Evolutionary conservation across 202 grass and related monocot species (phyloP).

Genomic region (Panicum virgatum): DNA sequence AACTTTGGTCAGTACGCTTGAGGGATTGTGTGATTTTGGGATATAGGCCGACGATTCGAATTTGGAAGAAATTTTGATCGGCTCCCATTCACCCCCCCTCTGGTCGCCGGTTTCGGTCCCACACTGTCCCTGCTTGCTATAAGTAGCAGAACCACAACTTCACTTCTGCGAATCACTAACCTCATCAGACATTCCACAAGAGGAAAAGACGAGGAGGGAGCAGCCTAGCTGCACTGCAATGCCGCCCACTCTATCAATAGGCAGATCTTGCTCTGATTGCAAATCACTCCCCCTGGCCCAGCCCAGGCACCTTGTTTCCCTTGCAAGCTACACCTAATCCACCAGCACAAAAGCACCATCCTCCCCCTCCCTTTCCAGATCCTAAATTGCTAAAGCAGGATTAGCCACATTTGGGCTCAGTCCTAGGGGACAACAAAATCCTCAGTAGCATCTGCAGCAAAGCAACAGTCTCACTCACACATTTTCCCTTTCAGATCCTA

Average conservation of each 20-base stretch:
- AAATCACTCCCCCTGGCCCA: not conserved
- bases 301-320: constrained; percentile 22
- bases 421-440: not conserved
- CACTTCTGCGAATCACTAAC: not conserved
- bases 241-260: not conserved
- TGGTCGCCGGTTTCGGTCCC: no score
- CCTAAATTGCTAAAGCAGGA: not conserved
- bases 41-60: no score
- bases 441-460: not conserved
- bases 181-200: constrained; percentile 33
- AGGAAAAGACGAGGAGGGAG: not conserved
- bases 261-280: constrained; percentile 7
- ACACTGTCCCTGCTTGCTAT: not conserved
- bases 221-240: not conserved
- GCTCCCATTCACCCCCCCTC: no score
- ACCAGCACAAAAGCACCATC: not conserved
- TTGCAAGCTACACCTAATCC: constrained; percentile 43
- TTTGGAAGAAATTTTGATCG: no score
- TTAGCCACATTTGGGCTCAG: not conserved
- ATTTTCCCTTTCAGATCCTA: not conserved
- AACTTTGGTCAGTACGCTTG: no score
- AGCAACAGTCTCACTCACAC: not conserved
- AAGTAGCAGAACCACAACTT: not conserved
- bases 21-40: no score
- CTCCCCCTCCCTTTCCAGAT: not conserved